Evolutionary conservation across 2,329 filamentous ascomycete genomes (phyloP).

Genomic region (Fusarium nanum): DNA sequence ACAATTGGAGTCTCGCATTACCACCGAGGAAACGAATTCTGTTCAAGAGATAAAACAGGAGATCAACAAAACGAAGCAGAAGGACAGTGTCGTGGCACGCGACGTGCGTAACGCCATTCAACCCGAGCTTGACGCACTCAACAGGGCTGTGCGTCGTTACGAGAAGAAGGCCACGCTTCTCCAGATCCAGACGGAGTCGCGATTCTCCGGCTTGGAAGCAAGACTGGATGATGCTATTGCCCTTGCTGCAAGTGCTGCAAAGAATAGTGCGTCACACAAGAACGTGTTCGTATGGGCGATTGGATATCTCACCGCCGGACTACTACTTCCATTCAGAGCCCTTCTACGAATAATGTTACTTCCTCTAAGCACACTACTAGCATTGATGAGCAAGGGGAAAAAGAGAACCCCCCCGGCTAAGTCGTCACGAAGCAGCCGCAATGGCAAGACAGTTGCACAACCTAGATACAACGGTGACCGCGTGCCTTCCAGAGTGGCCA

Average conservation of each 20-base stretch:
- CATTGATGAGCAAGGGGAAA: slow-evolving; percentile 50
- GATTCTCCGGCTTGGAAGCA: slow-evolving; percentile 77
- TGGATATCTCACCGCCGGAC: slow-evolving; percentile 51
- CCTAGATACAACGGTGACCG: slow-evolving; percentile 53
- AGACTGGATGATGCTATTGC: slow-evolving; percentile 81
- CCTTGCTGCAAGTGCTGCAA: slow-evolving; percentile 80
- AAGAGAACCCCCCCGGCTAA: slow-evolving; percentile 45
- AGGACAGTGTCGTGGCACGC: slow-evolving; percentile 59
- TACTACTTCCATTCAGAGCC: slow-evolving; percentile 58
- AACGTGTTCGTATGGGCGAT: slow-evolving; percentile 54
- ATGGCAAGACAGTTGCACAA: slow-evolving; percentile 43
- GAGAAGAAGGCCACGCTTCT: slow-evolving; percentile 87
- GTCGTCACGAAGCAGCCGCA: slow-evolving; percentile 40
- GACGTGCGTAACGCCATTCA: slow-evolving; percentile 76
- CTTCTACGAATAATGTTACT: slow-evolving; percentile 55
- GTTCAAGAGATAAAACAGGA: slow-evolving; percentile 49
- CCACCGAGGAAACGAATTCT: slow-evolving; percentile 43
- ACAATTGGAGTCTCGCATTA: slow-evolving; percentile 70
- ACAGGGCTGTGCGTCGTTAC: slow-evolving; percentile 87
- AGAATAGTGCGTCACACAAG: slow-evolving; percentile 56
- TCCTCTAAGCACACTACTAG: slow-evolving; percentile 56
- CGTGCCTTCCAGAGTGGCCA: slow-evolving; percentile 51
- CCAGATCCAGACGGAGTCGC: slow-evolving; percentile 79
- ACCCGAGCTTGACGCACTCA: slow-evolving; percentile 87
- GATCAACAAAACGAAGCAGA: slow-evolving; percentile 53